Percentiles rank a stretch among this genome's conserved stretches.
phyloP scores from a whole-genome alignment of 129 eudicot genomes.

The Flaveria robusta region DNA sequence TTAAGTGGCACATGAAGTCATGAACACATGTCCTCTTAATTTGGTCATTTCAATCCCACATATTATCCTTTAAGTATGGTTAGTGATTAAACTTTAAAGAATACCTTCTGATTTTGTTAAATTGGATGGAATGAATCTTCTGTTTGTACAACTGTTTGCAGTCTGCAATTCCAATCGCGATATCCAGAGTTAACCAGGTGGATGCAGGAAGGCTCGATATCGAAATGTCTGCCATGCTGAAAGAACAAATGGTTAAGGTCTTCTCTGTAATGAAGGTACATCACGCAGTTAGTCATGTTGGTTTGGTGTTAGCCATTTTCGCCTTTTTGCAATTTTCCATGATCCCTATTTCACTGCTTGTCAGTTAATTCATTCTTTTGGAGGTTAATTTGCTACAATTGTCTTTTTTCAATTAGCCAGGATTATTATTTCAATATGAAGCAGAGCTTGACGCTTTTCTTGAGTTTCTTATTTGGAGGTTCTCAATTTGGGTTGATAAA shows the following conservation, averaged over 20 bases:
- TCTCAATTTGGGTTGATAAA: slow-evolving; percentile 98
- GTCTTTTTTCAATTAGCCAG: slow-evolving; percentile 87
- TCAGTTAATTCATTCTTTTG: slow-evolving; percentile 17
- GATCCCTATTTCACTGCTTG: neutral
- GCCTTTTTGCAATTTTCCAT: no score
- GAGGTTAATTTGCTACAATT: slow-evolving; percentile 44
- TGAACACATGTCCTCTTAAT: neutral
- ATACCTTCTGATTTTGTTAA: slow-evolving; percentile 13
- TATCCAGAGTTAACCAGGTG: slow-evolving; percentile 96
- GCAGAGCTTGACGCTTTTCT: slow-evolving; percentile 98
- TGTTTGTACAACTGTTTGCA: slow-evolving; percentile 22
- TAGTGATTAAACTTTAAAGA: neutral
- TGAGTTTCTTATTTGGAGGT: slow-evolving; percentile 95
- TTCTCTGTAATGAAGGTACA: slow-evolving; percentile 89
- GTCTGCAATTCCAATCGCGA: slow-evolving; percentile 66
- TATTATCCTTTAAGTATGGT: neutral
- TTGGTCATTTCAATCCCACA: neutral
- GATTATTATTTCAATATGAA: slow-evolving; percentile 92
- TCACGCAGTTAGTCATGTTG: slow-evolving; percentile 4
- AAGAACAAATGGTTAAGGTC: slow-evolving; percentile 90
- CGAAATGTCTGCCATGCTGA: slow-evolving; percentile 97
- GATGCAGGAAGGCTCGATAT: slow-evolving; percentile 94
- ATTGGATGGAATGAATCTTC: slow-evolving; percentile 3
- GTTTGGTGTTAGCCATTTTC: no score
- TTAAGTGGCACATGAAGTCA: neutral